Conservation (phyloP, 2,329 filamentous ascomycete genomes). For the Talaromyces amestolkiae region DNA sequence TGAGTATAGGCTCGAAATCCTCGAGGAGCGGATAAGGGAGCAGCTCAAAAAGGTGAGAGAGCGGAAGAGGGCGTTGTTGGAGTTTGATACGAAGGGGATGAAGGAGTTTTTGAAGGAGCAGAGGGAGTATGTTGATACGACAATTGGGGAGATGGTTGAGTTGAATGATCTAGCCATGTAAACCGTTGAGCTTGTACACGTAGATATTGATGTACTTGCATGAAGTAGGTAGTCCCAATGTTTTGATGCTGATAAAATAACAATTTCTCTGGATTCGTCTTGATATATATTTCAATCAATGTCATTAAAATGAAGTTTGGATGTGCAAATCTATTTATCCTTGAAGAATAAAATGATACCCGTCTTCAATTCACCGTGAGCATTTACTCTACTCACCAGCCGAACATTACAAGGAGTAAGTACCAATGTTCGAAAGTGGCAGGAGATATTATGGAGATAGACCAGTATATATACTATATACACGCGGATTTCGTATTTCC, state of each 20-base stretch:
- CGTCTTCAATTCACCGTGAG: neutral
- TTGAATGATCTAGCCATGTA: neutral
- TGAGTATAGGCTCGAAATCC: slow-evolving; percentile 27
- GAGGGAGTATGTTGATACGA: neutral
- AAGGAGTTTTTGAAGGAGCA: neutral
- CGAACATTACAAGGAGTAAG: neutral
- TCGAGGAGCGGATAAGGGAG: neutral
- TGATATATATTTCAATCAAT: too few relatives aligned
- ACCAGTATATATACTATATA: neutral
- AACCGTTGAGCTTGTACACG: neutral
- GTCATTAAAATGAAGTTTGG: neutral
- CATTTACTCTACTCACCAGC: neutral
- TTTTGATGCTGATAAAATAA: too few relatives aligned
- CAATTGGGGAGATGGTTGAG: neutral
- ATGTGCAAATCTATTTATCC: neutral
- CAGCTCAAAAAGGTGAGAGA: neutral
- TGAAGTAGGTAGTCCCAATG: too few relatives aligned
- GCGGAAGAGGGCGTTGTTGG: neutral
- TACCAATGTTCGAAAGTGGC: neutral
- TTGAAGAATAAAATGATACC: neutral
- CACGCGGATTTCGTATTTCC: neutral
- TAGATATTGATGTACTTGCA: too few relatives aligned
- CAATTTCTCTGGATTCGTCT: too few relatives aligned
- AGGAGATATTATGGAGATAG: neutral
- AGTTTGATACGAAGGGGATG: neutral